These are phyloP conservation scores for Phaeotremella fagi DNA, from an alignment of 768 basidiomycete species.

Conservation along the genomic window DNA sequence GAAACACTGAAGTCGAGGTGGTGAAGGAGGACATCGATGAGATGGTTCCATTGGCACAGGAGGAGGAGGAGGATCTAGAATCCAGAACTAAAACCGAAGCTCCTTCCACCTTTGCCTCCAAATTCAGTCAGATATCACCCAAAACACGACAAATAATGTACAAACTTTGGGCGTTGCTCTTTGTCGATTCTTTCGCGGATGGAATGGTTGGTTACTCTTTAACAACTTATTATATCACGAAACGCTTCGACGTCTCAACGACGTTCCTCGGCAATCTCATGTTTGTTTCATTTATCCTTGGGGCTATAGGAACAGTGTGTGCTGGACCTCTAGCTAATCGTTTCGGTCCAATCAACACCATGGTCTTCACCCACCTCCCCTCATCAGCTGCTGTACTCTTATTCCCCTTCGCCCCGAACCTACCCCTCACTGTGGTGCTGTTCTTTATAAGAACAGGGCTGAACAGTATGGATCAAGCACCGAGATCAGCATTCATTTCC, in stretches of 20 bases:
- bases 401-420: conserved; percentile 19
- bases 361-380: conserved; percentile 40
- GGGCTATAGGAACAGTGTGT: conserved; percentile 28
- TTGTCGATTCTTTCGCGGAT: conserved; percentile 30
- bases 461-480: conserved; percentile 37
- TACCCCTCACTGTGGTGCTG: conserved; percentile 18
- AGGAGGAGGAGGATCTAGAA: neutral
- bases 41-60: neutral
- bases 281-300: conserved; percentile 29
- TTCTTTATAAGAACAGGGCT: conserved; percentile 27
- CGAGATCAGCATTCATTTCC: conserved; percentile 36
- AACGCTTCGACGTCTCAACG: conserved; percentile 18
- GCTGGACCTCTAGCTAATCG: conserved; percentile 31
- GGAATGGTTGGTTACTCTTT: conserved; percentile 31
- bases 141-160: conserved; percentile 26
- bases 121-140: conserved; percentile 21
- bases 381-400: conserved; percentile 27
- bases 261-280: conserved; percentile 26
- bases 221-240: conserved; percentile 27
- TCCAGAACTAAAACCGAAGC: neutral
- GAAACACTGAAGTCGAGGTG: conserved; percentile 15
- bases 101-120: neutral
- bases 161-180: conserved; percentile 29
- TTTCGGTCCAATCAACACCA: conserved; percentile 35
- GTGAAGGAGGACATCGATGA: neutral